phyloP scores from a whole-genome alignment of 352 stramenopile species.

The Phytophthora boehmeriae region DNA sequence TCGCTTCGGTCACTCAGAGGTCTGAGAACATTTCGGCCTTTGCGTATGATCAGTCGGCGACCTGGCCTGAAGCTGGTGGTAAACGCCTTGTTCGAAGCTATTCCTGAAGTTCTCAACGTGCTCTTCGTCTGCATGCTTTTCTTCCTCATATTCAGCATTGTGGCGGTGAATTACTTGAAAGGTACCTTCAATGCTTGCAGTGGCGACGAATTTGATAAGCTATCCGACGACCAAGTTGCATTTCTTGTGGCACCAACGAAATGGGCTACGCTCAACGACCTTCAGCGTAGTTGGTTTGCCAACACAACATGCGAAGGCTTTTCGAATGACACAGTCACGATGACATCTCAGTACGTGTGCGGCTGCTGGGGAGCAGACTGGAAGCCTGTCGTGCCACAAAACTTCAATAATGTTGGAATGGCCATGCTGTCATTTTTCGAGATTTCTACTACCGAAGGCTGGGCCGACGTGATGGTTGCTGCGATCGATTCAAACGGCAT shows the following conservation, averaged over 20 bases:
- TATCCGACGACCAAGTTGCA: constrained; percentile 41
- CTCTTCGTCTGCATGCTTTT: constrained; percentile 92
- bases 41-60: constrained; percentile 90
- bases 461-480: constrained; percentile 92
- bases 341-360: constrained; percentile 80
- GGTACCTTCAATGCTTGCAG: constrained; percentile 86
- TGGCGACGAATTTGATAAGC: constrained; percentile 55
- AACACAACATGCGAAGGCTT: constrained; percentile 48
- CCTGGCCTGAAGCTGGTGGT: constrained; percentile 92
- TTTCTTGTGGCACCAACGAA: constrained; percentile 51
- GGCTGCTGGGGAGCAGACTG: constrained; percentile 64
- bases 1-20: constrained; percentile 84
- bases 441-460: constrained; percentile 94
- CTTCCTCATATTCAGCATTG: constrained; percentile 96
- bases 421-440: constrained; percentile 92
- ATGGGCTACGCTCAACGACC: constrained; percentile 40
- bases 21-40: constrained; percentile 87
- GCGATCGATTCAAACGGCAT: constrained; percentile 88
- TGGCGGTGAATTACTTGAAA: constrained; percentile 95
- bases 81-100: constrained; percentile 88
- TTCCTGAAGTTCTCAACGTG: constrained; percentile 91
- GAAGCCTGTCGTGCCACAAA: constrained; percentile 53
- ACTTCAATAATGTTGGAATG: constrained; percentile 86
- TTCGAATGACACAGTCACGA: constrained; percentile 10
- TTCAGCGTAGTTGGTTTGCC: constrained; percentile 58